Evolutionary conservation across 257 asterid genomes (phyloP).

Genomic region (Coffea canephora): DNA sequence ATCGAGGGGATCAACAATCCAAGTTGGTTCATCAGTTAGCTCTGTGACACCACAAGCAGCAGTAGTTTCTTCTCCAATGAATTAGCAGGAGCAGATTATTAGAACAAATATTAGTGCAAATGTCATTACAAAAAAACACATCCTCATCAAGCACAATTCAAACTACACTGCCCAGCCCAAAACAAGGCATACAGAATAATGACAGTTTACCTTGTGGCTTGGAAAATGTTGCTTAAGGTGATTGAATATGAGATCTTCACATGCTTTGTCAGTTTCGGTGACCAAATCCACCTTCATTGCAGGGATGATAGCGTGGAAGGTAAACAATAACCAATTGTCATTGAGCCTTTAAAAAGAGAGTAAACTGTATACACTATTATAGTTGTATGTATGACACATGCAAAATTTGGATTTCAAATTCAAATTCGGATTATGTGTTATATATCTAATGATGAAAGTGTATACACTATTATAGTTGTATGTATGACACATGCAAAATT

Average conservation of each 20-base stretch:
- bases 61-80: constrained; percentile 97
- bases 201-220: constrained; percentile 57
- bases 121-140: neutral
- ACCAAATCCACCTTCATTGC: constrained; percentile 86
- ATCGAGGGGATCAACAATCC: constrained; percentile 97
- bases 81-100: constrained; percentile 33
- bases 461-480: no score
- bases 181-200: neutral
- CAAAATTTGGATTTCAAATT: no score
- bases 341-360: neutral
- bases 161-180: neutral
- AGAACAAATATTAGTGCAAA: neutral
- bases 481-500: no score
- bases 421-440: no score
- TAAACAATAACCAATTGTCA: neutral
- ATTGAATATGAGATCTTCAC: constrained; percentile 78
- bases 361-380: no score
- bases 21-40: constrained; percentile 90
- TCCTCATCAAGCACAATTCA: constrained; percentile 9
- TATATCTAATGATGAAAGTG: no score
- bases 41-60: constrained; percentile 71
- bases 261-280: constrained; percentile 88
- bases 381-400: no score
- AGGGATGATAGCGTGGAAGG: neutral
- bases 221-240: constrained; percentile 62